A percentile compares a stretch with the other conserved stretches of the same genome.
Conservation (phyloP, 1,284 basidiomycete genomes). For the Cerioporus squamosus region DNA sequence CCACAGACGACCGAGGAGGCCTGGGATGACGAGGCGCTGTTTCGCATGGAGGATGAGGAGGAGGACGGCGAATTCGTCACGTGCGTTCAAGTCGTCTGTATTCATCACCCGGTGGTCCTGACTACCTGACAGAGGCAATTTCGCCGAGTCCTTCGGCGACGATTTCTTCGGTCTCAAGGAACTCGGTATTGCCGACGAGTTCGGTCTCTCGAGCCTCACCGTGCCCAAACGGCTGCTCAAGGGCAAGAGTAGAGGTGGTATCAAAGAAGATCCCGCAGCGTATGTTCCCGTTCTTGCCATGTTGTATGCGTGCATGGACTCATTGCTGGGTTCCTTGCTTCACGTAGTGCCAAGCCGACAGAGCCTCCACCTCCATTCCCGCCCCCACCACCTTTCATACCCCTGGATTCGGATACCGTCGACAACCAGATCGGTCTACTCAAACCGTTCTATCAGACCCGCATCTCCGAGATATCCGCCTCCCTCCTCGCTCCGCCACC, state of each 20-base stretch:
- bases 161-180: constrained; percentile 93
- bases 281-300: constrained; percentile 44
- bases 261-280: constrained; percentile 47
- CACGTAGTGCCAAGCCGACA: constrained; percentile 57
- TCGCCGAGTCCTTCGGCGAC: constrained; percentile 88
- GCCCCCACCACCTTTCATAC: constrained; percentile 80
- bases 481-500: constrained; percentile 18
- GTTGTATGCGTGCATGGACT: neutral
- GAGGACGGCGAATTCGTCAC: constrained; percentile 79
- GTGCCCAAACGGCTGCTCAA: constrained; percentile 84
- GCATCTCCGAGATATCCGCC: constrained; percentile 51
- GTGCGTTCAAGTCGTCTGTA: constrained; percentile 39
- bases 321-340: constrained; percentile 7
- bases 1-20: constrained; percentile 60
- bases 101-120: constrained; percentile 2
- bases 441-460: constrained; percentile 72
- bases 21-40: constrained; percentile 80
- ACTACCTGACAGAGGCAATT: constrained; percentile 66
- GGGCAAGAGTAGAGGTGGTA: constrained; percentile 56
- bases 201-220: constrained; percentile 79
- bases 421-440: constrained; percentile 87
- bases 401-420: constrained; percentile 65
- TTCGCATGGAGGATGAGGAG: constrained; percentile 69
- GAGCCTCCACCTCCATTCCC: constrained; percentile 88
- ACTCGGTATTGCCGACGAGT: constrained; percentile 87